Evolutionary conservation across 2,329 filamentous ascomycete species (phyloP), one percentile per base, ranked within the genome.

Genomic region (Penicillium sp.): DNA sequence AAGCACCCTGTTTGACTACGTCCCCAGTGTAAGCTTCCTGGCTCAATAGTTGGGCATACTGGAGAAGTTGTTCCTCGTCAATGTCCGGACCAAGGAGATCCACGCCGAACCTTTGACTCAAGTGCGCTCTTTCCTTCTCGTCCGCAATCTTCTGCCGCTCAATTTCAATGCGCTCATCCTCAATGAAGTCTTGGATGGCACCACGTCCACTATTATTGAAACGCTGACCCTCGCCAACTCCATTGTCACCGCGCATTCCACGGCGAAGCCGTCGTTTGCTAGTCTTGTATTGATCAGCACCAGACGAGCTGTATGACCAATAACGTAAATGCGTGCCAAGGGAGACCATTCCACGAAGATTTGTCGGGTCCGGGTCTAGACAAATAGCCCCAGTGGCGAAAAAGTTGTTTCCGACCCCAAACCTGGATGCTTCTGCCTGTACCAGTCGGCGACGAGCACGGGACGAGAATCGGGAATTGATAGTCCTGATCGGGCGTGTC

Each of bases 251-350:
- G 28, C 82, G 77, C 52, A 82, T 83, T 1, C 82, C 79, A 47
- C 88, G 84, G 29, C 88, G 84, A 11, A 85, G 71, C 7, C 82
- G 84, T n/a, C 89, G 85, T 69, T 94, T 95, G 52, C 80, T 86
- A 46, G 82, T 83, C 41, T 85, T 80, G 49, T 85, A 81, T 50
- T 89, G 83, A 59, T 86, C 84, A 0, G 85, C 85, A 8, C 78
- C 78, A 20, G 79, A 78, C n/a, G 89, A 91, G 66, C 87, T 94
- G 65, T 94, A 97, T 3, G 87, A 84, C 93, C 93, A 98, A 66
- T 89, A 97, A 10, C 89, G 86, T 14, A 98, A 72, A 60, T 91
- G 86, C 0, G 86, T 87, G 9, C 93, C 93, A 41, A 95, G 82
- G 0, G 90, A 86, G 1, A 96, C 84, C 50, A 95, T 82, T 5